These are phyloP conservation scores for Lepidium didymum DNA, from an alignment of 345 rosid genomes.

Conservation along the genomic window DNA sequence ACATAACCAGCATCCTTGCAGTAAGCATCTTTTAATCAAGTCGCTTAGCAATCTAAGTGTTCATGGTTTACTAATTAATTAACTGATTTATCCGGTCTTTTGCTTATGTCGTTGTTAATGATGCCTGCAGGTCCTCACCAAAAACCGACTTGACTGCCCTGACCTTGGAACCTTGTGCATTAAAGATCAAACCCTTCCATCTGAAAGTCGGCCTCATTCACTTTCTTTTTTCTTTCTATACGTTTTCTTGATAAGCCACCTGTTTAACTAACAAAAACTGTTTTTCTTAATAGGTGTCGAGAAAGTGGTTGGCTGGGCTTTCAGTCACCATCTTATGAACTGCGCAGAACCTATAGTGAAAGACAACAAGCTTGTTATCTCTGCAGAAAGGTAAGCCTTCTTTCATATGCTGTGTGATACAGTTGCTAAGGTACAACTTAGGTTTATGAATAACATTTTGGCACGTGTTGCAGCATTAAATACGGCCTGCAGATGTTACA, in stretches of 20 bases:
- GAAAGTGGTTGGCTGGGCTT: conserved; percentile 91
- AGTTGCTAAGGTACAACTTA: not conserved
- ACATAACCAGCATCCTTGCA: conserved; percentile 52
- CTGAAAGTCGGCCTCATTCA: conserved; percentile 52
- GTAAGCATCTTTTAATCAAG: conserved; percentile 41
- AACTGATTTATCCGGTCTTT: not conserved
- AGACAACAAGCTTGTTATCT: conserved; percentile 64
- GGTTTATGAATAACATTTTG: conserved; percentile 5
- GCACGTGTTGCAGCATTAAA: conserved; percentile 45
- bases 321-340: conserved; percentile 76
- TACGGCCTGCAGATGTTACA: conserved; percentile 67
- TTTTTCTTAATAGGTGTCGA: conserved; percentile 58
- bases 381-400: conserved; percentile 61
- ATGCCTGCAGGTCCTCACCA: conserved; percentile 54
- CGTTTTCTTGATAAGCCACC: not conserved
- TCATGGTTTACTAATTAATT: not conserved
- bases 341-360: conserved; percentile 45
- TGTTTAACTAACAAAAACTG: not conserved
- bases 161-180: conserved; percentile 66
- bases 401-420: not conserved
- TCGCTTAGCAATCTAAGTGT: not conserved
- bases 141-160: conserved; percentile 67
- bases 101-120: conserved; percentile 5
- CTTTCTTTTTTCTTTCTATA: not conserved
- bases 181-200: conserved; percentile 76